phyloP scores from a whole-genome alignment of 2,329 filamentous ascomycete genomes.

The Aspergillus terreus region DNA sequence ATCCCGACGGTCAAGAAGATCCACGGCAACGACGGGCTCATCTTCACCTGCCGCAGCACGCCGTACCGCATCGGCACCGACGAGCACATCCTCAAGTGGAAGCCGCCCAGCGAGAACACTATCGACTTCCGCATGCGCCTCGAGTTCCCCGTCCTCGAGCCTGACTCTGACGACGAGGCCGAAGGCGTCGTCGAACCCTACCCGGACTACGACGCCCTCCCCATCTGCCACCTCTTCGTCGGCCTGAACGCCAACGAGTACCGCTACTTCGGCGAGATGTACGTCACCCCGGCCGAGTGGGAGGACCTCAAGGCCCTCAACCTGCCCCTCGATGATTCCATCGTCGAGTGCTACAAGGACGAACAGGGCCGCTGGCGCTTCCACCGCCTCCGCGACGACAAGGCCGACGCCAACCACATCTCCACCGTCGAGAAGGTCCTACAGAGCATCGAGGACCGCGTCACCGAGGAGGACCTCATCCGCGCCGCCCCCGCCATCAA shows the following conservation, averaged over 20 bases:
- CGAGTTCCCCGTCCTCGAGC: slow-evolving; percentile 68
- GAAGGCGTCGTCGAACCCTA: slow-evolving; percentile 63
- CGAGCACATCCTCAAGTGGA: slow-evolving; percentile 94
- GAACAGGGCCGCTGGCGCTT: slow-evolving; percentile 73
- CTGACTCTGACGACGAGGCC: slow-evolving; percentile 63
- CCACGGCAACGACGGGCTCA: slow-evolving; percentile 93
- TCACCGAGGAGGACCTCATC: slow-evolving; percentile 78
- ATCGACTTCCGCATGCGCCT: slow-evolving; percentile 84
- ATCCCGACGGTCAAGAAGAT: slow-evolving; percentile 68
- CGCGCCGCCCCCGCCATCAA: slow-evolving; percentile 67
- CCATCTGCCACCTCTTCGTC: slow-evolving; percentile 68
- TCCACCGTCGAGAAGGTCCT: slow-evolving; percentile 80
- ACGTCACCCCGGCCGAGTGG: slow-evolving; percentile 76
- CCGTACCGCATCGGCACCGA: slow-evolving; percentile 89
- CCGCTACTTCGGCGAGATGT: slow-evolving; percentile 62
- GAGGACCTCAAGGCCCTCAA: slow-evolving; percentile 69
- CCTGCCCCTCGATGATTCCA: slow-evolving; percentile 76
- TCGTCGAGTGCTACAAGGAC: slow-evolving; percentile 88
- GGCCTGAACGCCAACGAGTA: slow-evolving; percentile 64
- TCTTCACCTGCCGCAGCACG: slow-evolving; percentile 91
- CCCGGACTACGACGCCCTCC: slow-evolving; percentile 75
- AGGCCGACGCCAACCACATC: slow-evolving; percentile 84
- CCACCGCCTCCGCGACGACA: slow-evolving; percentile 89
- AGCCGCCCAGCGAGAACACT: slow-evolving; percentile 90
- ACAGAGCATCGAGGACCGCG: slow-evolving; percentile 81